A percentile compares a stretch with the other conserved stretches of the same genome.
These are phyloP conservation scores for Rubus parviflorus DNA, from an alignment of 306 rosid species.

Conservation along the genomic window DNA sequence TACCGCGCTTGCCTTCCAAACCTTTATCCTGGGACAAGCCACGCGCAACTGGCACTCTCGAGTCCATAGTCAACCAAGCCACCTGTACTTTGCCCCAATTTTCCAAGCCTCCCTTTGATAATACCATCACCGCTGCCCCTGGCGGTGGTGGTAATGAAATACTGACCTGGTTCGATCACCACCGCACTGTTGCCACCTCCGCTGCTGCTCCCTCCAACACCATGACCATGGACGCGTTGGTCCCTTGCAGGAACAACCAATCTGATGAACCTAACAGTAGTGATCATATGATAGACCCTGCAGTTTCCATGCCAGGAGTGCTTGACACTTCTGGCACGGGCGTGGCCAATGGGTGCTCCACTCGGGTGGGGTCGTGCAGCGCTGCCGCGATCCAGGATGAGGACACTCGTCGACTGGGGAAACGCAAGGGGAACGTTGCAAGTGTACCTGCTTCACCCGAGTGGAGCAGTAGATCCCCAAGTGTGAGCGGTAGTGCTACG, in stretches of 20 bases:
- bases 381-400: constrained; percentile 28
- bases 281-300: constrained; percentile 26
- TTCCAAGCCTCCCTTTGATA: constrained; percentile 21
- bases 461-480: constrained; percentile 49
- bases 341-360: constrained; percentile 9
- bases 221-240: constrained; percentile 64
- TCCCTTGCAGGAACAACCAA: constrained; percentile 57
- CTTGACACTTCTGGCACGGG: background rate
- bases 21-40: constrained; percentile 66
- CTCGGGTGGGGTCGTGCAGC: constrained; percentile 50
- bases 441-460: constrained; percentile 28
- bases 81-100: constrained; percentile 28
- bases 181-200: background rate
- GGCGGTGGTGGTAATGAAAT: constrained; percentile 13
- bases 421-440: constrained; percentile 26
- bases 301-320: background rate
- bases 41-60: constrained; percentile 75
- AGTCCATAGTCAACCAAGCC: constrained; percentile 85
- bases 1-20: constrained; percentile 48
- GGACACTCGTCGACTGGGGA: background rate
- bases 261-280: constrained; percentile 19
- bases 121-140: background rate
- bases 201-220: constrained; percentile 23
- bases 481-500: constrained; percentile 55
- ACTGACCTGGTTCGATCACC: constrained; percentile 54